Percentiles rank a stretch among this genome's conserved stretches.
Conservation (phyloP, 2,329 filamentous ascomycete species). For the Pestalotiopsis sp. region DNA sequence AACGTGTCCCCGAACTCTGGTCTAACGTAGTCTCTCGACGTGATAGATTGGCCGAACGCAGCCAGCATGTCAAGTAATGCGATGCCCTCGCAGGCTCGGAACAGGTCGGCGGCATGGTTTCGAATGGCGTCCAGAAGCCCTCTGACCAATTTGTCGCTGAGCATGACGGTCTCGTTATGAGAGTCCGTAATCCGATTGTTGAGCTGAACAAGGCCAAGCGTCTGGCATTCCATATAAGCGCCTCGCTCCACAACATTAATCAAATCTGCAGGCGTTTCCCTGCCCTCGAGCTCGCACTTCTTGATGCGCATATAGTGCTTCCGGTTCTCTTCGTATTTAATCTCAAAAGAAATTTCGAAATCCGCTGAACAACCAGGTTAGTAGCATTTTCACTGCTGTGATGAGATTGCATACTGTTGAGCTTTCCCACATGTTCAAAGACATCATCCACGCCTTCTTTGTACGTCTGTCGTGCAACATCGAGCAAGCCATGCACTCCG, state of each 20-base stretch:
- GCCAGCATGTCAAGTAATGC: constrained; percentile 85
- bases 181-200: constrained; percentile 78
- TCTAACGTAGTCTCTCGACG: constrained; percentile 58
- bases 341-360: constrained; percentile 60
- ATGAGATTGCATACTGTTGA: constrained; percentile 56
- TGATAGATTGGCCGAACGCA: constrained; percentile 75
- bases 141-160: constrained; percentile 78
- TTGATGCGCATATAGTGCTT: constrained; percentile 78
- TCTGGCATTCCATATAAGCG: constrained; percentile 83
- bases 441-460: constrained; percentile 85
- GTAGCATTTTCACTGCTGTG: not conserved
- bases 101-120: constrained; percentile 70
- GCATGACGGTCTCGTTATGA: constrained; percentile 79
- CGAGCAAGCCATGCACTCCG: constrained; percentile 81
- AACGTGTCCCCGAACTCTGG: constrained; percentile 71
- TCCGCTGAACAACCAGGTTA: constrained; percentile 40
- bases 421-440: constrained; percentile 66
- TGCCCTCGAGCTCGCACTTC: constrained; percentile 62
- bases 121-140: constrained; percentile 73
- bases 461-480: constrained; percentile 86
- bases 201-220: constrained; percentile 78
- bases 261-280: constrained; percentile 65
- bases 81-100: constrained; percentile 83
- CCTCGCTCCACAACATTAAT: constrained; percentile 77
- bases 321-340: constrained; percentile 76